These are phyloP conservation scores for Xylaria nigripes DNA, from an alignment of 495 filamentous ascomycete species.

Conservation along the genomic window DNA sequence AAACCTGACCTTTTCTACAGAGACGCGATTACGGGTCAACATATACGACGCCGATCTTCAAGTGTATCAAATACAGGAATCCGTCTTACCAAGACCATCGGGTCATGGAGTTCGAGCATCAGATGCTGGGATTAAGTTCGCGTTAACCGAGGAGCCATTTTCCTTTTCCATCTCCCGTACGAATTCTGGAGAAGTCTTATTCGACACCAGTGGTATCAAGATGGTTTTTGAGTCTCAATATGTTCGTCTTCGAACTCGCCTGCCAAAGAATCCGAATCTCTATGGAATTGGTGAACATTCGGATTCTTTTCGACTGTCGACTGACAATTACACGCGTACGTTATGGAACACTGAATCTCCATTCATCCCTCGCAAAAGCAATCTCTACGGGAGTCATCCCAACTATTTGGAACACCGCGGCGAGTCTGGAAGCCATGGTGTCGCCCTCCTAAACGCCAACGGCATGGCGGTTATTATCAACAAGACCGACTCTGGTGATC, in stretches of 20 bases:
- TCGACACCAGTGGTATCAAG: conserved; percentile 58
- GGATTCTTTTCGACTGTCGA: conserved; percentile 61
- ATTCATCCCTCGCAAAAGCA: conserved; percentile 39
- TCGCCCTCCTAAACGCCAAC: conserved; percentile 71
- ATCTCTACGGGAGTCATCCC: conserved; percentile 77
- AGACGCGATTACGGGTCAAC: conserved; percentile 69
- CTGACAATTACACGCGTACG: conserved; percentile 64
- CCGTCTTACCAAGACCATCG: conserved; percentile 41
- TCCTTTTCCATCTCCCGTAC: conserved; percentile 63
- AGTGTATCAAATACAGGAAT: conserved; percentile 69
- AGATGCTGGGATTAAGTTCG: conserved; percentile 52
- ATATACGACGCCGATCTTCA: conserved; percentile 64
- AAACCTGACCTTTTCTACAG: conserved; percentile 31
- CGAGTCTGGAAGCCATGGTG: conserved; percentile 62
- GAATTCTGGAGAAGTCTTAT: conserved; percentile 57
- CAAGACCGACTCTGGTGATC: conserved; percentile 48
- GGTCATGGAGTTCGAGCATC: not conserved
- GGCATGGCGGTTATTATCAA: conserved; percentile 83
- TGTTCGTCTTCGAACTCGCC: conserved; percentile 57
- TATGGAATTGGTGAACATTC: conserved; percentile 78
- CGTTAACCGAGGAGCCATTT: conserved; percentile 58
- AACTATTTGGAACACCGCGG: conserved; percentile 72
- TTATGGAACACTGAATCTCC: conserved; percentile 73
- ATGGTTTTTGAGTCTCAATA: conserved; percentile 76
- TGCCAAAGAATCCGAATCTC: conserved; percentile 59